Base-by-base conservation (phyloP, 1,284 basidiomycete species). In the Inonotus hispidus region DNA sequence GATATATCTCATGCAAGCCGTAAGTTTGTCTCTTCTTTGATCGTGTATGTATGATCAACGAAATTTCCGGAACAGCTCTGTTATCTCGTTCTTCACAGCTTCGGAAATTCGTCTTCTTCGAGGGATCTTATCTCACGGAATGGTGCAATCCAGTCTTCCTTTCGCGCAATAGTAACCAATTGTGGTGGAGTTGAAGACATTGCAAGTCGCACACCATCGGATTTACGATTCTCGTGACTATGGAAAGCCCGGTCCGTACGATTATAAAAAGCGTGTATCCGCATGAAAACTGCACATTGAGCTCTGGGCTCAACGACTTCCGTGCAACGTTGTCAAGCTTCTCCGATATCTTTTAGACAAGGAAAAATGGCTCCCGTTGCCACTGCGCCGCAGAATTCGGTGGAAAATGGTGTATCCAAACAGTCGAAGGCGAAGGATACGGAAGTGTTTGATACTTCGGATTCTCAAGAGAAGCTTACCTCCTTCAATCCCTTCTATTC, bases 401-500 rank as follows among this genome's bases (percentile, higher is more conserved):
- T 29, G 11, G 43, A 11, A 21, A 35, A 47, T 19, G 41, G 23
- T 10, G 39, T 29, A 19, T 6, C 55, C 16, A 41, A 59, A 50
- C 39, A 32, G 21, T 25, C 57, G 53, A 59, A 63, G 46, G 35
- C 55, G 25, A 56, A 54, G 55, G 25, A 47, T 29, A 49, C 16
- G 13, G 53, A 39, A n/a, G 43, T 43, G 5, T 58, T 47, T 14
- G 62, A 66, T 29, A 39, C 57, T 45, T 47, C 55, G 13, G 58
- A 52, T 25, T 23, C 56, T 3, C 43, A 50, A n/a, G 63, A 66
- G 35, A 67, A 35, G 19, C 5, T 52, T 19, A n/a, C 68, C 59
- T 65, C 79, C 45, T 75, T 83, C 72, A 88, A 88, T 67, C 82
- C 85, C 0, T 88, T 88, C 72, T 87, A 88, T 66, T 86, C 84